phyloP scores from a whole-genome alignment of 495 filamentous ascomycete species.

The Xylaria flabelliformis region DNA sequence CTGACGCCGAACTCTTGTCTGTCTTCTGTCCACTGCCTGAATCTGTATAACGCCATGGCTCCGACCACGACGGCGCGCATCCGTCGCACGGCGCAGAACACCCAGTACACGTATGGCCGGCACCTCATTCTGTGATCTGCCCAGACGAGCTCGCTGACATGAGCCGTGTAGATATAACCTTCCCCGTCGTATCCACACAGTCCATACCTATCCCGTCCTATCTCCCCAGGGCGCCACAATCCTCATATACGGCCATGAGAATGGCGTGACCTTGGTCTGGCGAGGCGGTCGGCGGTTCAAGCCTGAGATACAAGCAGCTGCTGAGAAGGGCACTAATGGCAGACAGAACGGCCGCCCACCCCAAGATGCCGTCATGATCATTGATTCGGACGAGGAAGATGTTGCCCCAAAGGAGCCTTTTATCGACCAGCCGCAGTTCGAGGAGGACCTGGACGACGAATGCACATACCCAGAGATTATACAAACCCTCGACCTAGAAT shows the following conservation, averaged over 20 bases:
- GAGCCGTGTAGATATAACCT: slow-evolving; percentile 69
- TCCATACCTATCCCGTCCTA: slow-evolving; percentile 75
- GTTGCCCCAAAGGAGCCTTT: slow-evolving; percentile 37
- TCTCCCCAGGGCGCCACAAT: slow-evolving; percentile 86
- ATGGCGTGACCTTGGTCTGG: slow-evolving; percentile 80
- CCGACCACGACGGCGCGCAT: slow-evolving; percentile 38
- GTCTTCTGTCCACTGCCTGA: not conserved
- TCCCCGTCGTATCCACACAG: slow-evolving; percentile 72
- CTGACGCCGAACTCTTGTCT: not conserved
- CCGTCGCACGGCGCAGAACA: slow-evolving; percentile 47
- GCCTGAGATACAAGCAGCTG: slow-evolving; percentile 38
- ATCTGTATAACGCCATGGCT: slow-evolving; percentile 25
- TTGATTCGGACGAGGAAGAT: slow-evolving; percentile 80
- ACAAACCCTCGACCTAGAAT: slow-evolving; percentile 70
- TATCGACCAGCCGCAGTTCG: slow-evolving; percentile 55
- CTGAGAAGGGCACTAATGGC: slow-evolving; percentile 43
- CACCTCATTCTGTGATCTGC: not conserved
- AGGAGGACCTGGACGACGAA: slow-evolving; percentile 46
- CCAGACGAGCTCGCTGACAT: slow-evolving; percentile 24
- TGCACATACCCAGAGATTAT: slow-evolving; percentile 61
- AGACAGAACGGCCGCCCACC: slow-evolving; percentile 50
- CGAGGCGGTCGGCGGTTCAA: slow-evolving; percentile 75
- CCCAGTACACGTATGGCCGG: slow-evolving; percentile 41
- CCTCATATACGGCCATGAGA: slow-evolving; percentile 81
- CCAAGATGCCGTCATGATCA: slow-evolving; percentile 72